phyloP scores from a whole-genome alignment of 305 asterid genomes.

The Ilex paraguariensis region DNA sequence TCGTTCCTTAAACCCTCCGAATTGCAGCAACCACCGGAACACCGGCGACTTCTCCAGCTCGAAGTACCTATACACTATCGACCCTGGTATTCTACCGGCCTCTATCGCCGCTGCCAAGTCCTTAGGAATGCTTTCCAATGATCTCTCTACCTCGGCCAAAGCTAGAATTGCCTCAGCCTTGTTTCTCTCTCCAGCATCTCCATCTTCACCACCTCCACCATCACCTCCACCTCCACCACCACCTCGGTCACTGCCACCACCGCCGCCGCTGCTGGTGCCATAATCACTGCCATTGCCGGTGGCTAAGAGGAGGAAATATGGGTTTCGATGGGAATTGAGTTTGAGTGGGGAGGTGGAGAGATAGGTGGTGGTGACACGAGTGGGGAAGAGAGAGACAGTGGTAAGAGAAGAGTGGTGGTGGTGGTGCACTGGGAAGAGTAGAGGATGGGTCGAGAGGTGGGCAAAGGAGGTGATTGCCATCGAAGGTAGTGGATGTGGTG shows the following conservation, averaged over 20 bases:
- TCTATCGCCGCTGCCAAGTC: slow-evolving; percentile 78
- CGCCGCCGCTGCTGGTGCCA: slow-evolving; percentile 13
- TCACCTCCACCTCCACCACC: slow-evolving; percentile 23
- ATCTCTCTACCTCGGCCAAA: slow-evolving; percentile 67
- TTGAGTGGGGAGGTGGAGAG: slow-evolving; percentile 25
- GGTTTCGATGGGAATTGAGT: slow-evolving; percentile 11
- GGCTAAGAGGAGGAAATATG: slow-evolving; percentile 32
- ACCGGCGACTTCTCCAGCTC: slow-evolving; percentile 73
- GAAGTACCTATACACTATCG: slow-evolving; percentile 50
- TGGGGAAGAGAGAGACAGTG: slow-evolving; percentile 19
- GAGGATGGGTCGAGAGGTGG: slow-evolving; percentile 28
- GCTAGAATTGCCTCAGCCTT: slow-evolving; percentile 68
- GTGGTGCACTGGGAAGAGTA: slow-evolving; percentile 16
- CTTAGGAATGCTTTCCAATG: slow-evolving; percentile 74
- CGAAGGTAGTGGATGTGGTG: slow-evolving; percentile 13
- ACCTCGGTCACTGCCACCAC: slow-evolving; percentile 21
- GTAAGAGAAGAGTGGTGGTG: slow-evolving; percentile 11
- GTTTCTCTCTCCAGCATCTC: slow-evolving; percentile 67
- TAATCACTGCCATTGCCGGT: slow-evolving; percentile 20
- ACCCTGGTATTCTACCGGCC: slow-evolving; percentile 74
- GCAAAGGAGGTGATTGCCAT: slow-evolving; percentile 45
- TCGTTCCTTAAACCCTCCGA: slow-evolving; percentile 88
- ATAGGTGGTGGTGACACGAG: slow-evolving; percentile 25
- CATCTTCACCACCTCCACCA: slow-evolving; percentile 29
- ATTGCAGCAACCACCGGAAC: slow-evolving; percentile 62